Conservation (phyloP, 441 rosid species). For the Theobroma grandiflorum region DNA sequence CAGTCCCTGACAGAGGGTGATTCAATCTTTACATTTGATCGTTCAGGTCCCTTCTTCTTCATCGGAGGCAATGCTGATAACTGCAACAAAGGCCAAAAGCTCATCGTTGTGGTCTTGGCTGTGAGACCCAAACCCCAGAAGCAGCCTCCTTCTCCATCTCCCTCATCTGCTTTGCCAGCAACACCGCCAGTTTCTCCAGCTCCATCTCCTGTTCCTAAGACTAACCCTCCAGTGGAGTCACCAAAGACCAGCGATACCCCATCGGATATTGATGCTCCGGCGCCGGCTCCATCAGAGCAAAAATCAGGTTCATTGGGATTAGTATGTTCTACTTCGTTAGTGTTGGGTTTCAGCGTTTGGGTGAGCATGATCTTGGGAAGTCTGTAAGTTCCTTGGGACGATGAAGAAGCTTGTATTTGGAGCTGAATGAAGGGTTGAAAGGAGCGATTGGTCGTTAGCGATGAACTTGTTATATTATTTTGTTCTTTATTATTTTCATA, state of each 20-base stretch:
- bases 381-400: not conserved
- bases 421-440: not conserved
- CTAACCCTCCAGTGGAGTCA: constrained; percentile 32
- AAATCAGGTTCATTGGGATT: constrained; percentile 43
- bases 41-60: constrained; percentile 82
- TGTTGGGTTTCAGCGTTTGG: constrained; percentile 14
- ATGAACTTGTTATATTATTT: not conserved
- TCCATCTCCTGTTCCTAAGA: constrained; percentile 28
- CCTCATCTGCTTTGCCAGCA: constrained; percentile 35
- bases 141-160: constrained; percentile 35
- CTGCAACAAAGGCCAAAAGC: constrained; percentile 76
- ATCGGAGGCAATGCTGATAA: constrained; percentile 59
- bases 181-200: constrained; percentile 31
- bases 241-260: constrained; percentile 15
- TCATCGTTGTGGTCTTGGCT: constrained; percentile 67
- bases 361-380: constrained; percentile 7
- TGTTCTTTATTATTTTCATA: not conserved
- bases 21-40: constrained; percentile 58
- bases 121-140: constrained; percentile 42
- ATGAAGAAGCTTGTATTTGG: not conserved
- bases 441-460: not conserved
- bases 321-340: constrained; percentile 13
- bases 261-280: constrained; percentile 15
- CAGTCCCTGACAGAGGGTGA: constrained; percentile 63
- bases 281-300: constrained; percentile 32